A percentile compares a stretch with the other conserved stretches of the same genome.
phyloP scores from a whole-genome alignment of 176 grass and related monocot species.

The Echinochloa phyllopogon region DNA sequence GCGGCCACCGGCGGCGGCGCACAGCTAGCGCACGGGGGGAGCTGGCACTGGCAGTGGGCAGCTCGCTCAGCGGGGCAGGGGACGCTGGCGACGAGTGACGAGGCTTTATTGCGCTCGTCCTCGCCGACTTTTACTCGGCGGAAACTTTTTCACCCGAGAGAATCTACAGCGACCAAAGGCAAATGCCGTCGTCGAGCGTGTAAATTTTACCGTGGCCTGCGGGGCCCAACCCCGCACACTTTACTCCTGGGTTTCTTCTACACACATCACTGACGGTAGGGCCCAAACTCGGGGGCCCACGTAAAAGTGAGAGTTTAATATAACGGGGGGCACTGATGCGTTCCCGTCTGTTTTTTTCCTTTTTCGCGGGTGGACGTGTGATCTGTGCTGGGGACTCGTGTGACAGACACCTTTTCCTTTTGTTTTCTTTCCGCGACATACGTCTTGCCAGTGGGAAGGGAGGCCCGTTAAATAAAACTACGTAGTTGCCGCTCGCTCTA shows the following conservation, averaged over 20 bases:
- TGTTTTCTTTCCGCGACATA: conserved; percentile 6
- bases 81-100: neutral
- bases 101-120: conserved; percentile 43
- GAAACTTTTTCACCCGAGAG: neutral
- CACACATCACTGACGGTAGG: too few relatives aligned
- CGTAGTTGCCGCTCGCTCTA: too few relatives aligned
- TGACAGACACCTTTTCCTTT: neutral
- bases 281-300: too few relatives aligned
- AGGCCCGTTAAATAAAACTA: neutral
- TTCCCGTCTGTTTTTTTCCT: too few relatives aligned
- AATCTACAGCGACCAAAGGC: conserved; percentile 32
- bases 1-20: neutral
- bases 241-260: too few relatives aligned
- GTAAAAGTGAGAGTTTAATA: too few relatives aligned
- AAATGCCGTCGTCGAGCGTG: neutral
- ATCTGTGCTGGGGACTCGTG: conserved; percentile 3
- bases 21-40: neutral
- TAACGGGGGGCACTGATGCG: too few relatives aligned
- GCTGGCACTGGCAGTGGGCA: conserved; percentile 5
- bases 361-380: neutral
- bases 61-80: conserved; percentile 7
- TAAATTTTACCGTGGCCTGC: conserved; percentile 35
- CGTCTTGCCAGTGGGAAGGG: conserved; percentile 9
- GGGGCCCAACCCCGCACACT: neutral
- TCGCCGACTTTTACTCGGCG: neutral